Conservation (phyloP, 2,329 filamentous ascomycete species). For the Cordyceps militaris region DNA sequence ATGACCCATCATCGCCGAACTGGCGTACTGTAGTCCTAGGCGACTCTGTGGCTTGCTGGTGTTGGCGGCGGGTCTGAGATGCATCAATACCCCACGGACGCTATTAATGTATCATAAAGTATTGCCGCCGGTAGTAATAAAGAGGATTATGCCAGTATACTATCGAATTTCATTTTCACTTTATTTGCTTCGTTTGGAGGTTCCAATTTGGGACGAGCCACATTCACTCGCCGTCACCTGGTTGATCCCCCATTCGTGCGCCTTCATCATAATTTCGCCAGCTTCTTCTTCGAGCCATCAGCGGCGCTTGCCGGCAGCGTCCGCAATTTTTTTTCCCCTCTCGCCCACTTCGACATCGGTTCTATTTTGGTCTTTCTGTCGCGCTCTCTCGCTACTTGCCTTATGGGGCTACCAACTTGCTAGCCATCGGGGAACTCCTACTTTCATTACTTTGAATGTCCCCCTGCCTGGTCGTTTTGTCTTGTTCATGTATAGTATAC, state of each 20-base stretch:
- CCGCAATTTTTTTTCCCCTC: background rate
- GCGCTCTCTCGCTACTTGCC: background rate
- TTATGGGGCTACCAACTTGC: background rate
- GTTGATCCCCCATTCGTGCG: background rate
- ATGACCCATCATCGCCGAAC: background rate
- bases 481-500: background rate
- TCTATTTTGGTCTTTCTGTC: background rate
- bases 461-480: background rate
- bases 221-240: background rate
- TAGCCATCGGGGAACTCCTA: background rate
- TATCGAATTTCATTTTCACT: background rate
- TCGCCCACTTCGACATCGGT: background rate
- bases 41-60: background rate
- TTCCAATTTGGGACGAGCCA: background rate
- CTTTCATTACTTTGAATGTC: background rate
- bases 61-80: background rate
- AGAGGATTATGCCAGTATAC: background rate
- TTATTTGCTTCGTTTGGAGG: background rate
- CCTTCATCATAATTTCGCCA: background rate
- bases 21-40: background rate
- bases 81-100: too few relatives aligned
- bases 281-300: constrained; percentile 7
- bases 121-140: background rate
- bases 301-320: background rate
- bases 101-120: background rate